A percentile compares a stretch with the other conserved stretches of the same genome.
phyloP scores from a whole-genome alignment of 208 protist species.

The Leishmania arabica region DNA sequence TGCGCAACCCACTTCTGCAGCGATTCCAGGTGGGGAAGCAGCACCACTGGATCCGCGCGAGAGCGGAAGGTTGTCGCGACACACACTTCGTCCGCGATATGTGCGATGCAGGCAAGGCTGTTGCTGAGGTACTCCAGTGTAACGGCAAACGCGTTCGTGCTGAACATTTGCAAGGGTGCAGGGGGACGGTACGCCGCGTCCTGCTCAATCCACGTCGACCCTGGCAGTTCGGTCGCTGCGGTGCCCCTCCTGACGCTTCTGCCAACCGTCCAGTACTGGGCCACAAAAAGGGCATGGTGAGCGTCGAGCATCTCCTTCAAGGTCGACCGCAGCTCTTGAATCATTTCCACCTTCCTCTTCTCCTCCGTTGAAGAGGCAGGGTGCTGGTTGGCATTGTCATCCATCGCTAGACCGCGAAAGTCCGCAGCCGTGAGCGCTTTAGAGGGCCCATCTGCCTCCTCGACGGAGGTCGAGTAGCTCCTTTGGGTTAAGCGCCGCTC shows the following conservation, averaged over 20 bases:
- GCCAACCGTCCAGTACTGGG: background rate
- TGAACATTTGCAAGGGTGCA: conserved; percentile 53
- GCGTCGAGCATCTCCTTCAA: conserved; percentile 37
- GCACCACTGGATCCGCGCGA: conserved; percentile 33
- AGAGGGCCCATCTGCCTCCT: background rate
- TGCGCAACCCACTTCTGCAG: conserved; percentile 48
- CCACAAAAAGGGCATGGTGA: background rate
- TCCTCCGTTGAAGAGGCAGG: background rate
- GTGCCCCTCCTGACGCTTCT: background rate
- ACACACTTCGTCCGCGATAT: conserved; percentile 68
- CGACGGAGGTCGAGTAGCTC: background rate
- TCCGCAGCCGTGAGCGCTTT: background rate
- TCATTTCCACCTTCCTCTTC: conserved; percentile 17
- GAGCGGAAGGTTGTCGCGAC: conserved; percentile 53
- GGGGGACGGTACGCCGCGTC: conserved; percentile 31
- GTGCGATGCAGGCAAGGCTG: conserved; percentile 45
- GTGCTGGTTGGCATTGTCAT: background rate
- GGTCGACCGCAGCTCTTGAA: conserved; percentile 22
- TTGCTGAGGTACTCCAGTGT: conserved; percentile 60
- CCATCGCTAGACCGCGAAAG: background rate
- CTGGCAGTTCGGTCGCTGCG: background rate
- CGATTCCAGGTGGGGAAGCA: conserved; percentile 44
- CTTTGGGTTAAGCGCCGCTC: conserved; percentile 7
- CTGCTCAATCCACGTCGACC: conserved; percentile 17
- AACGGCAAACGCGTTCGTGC: conserved; percentile 51